A percentile compares a stretch with the other conserved stretches of the same genome.
phyloP scores from a whole-genome alignment of 192 early-diverging fungal genomes.

The Coemansia umbellata region DNA sequence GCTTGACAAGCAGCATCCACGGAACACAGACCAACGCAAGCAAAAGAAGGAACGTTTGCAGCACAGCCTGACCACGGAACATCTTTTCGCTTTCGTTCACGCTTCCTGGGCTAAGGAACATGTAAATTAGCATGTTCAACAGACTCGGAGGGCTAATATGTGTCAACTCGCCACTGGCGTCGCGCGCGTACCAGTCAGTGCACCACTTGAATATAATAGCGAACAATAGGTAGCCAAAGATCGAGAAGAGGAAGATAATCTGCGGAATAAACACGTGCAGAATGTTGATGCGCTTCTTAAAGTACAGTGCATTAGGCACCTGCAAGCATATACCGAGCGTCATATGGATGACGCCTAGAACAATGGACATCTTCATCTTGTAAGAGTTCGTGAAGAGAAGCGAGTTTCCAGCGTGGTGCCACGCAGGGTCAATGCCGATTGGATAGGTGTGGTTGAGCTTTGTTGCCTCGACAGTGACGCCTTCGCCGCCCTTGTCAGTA shows the following conservation, averaged over 20 bases:
- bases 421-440: conserved; percentile 88
- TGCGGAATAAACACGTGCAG: conserved; percentile 89
- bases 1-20: conserved; percentile 96
- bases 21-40: conserved; percentile 88
- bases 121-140: conserved; percentile 98
- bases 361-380: conserved; percentile 99
- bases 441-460: conserved; percentile 62
- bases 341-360: conserved; percentile 98
- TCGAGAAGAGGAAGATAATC: conserved; percentile 84
- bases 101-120: conserved; percentile 92
- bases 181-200: conserved; percentile 79
- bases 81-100: conserved; percentile 67
- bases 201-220: conserved; percentile 96
- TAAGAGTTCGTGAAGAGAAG: conserved; percentile 97
- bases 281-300: conserved; percentile 76
- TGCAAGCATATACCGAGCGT: conserved; percentile 87
- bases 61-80: conserved; percentile 78
- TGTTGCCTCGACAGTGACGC: conserved; percentile 59
- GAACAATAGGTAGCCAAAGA: conserved; percentile 95
- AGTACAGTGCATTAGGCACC: conserved; percentile 88
- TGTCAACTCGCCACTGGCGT: conserved; percentile 60
- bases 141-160: conserved; percentile 83
- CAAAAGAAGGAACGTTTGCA: conserved; percentile 80
- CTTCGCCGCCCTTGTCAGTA: conserved; percentile 52
- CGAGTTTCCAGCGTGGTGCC: conserved; percentile 91